Evolutionary conservation across 192 early-diverging fungal genomes (phyloP), one percentile per base, ranked within the genome.

Genomic region (Coemansia sp.): DNA sequence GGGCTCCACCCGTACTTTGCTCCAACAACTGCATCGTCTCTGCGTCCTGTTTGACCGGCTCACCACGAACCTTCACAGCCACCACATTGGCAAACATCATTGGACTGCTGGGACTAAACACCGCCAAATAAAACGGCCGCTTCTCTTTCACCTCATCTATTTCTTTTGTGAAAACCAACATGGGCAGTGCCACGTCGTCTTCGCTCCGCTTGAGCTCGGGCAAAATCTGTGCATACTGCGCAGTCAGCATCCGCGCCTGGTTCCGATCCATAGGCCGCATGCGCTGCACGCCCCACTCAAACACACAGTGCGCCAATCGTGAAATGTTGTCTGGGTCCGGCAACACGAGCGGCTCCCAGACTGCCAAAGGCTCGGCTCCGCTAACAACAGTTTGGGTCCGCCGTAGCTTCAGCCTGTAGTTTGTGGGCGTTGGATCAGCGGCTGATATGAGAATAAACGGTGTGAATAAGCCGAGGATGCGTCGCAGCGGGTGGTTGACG

Each of bases 171-270:
- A 74, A 68, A 58, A 74, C 72, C 3, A 71, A 40, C 78, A 80
- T 74, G 4, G 78, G 78, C 58, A 80, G 17, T 1, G 54, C 54
- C 23, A 44, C 12, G 10, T 37, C n/a, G 34, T 50, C 53, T 11
- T 52, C 46, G 5, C 8, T 44, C 22, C 23, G 58, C 7, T 38
- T 36, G 22, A 74, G 50, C 54, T 67, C 53, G 10, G 78, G 78
- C 31, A 80, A 59, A 12, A 80, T 68, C 59, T 80, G 78, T 36
- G 78, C 78, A 57, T 80, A 80, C 66, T 80, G 72, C 2, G 78
- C 72, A 0, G 78, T 67, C 64, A 80, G 59, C 21, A 60, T 47
- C 34, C 78, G 55, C 3, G 78, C 78, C 21, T 49, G 49, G 49
- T 80, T 62, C 10, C 78, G 47, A 20, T 74, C 78, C 53, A 79